These are phyloP conservation scores for Amanita phalloides DNA, from an alignment of 768 basidiomycete genomes.

Conservation along the genomic window DNA sequence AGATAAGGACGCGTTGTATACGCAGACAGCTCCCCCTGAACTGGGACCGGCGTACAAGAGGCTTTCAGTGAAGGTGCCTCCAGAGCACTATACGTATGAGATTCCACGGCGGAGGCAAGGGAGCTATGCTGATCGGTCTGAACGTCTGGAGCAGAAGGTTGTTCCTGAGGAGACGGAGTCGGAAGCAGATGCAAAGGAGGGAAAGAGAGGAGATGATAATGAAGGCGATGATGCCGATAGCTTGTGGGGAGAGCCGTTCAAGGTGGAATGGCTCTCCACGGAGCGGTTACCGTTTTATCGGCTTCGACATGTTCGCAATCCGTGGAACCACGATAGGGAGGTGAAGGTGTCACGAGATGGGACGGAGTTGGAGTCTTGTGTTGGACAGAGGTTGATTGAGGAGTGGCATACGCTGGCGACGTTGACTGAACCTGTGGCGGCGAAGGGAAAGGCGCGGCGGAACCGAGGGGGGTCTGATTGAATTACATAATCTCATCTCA, in stretches of 20 bases:
- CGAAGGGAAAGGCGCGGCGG: not conserved
- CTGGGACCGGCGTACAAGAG: conserved; percentile 26
- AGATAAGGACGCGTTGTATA: conserved; percentile 2
- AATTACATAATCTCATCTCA: not conserved
- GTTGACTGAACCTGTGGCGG: not conserved
- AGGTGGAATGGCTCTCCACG: conserved; percentile 73
- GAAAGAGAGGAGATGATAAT: conserved; percentile 19
- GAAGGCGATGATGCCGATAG: conserved; percentile 12
- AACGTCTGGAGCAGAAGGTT: not conserved
- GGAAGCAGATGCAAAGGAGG: not conserved
- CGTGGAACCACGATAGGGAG: conserved; percentile 84
- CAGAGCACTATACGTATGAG: not conserved
- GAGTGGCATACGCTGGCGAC: conserved; percentile 41
- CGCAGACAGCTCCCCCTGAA: conserved; percentile 43
- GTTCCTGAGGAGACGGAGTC: not conserved
- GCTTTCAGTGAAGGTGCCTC: conserved; percentile 12
- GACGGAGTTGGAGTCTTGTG: conserved; percentile 79
- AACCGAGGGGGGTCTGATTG: not conserved
- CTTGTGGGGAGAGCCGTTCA: conserved; percentile 72
- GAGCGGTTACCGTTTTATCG: conserved; percentile 62
- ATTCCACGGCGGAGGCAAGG: not conserved
- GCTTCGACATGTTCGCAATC: conserved; percentile 76
- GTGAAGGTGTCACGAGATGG: conserved; percentile 83
- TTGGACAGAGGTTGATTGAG: conserved; percentile 57
- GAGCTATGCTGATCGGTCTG: not conserved